Conservation (phyloP, 2,329 filamentous ascomycete genomes). For the Fusarium verticillioides region DNA sequence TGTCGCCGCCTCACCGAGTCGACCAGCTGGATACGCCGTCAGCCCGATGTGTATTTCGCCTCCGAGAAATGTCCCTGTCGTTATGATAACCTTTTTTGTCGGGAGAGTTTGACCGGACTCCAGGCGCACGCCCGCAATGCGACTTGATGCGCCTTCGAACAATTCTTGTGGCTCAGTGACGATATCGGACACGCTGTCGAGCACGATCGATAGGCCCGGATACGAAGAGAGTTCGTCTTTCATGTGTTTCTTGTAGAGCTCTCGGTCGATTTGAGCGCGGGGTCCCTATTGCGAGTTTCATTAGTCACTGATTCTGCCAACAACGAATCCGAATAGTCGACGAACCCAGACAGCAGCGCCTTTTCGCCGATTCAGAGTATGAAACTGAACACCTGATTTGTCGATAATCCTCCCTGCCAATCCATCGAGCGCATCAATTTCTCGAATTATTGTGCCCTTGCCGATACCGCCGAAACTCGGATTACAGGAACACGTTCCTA, state of each 20-base stretch:
- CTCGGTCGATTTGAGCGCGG: constrained; percentile 92
- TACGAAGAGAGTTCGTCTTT: constrained; percentile 83
- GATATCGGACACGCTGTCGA: constrained; percentile 93
- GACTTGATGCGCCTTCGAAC: constrained; percentile 65
- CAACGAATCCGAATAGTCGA: neutral
- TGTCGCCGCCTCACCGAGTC: constrained; percentile 94
- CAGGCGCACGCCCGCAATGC: constrained; percentile 84
- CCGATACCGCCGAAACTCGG: constrained; percentile 98
- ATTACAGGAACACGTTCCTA: constrained; percentile 96
- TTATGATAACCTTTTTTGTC: constrained; percentile 87
- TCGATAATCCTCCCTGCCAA: constrained; percentile 90
- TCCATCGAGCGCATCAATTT: constrained; percentile 94
- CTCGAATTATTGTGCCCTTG: constrained; percentile 94
- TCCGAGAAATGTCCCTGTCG: constrained; percentile 93
- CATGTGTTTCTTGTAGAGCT: constrained; percentile 92
- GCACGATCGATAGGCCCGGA: constrained; percentile 80
- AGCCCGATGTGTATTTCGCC: constrained; percentile 97
- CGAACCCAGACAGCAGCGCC: constrained; percentile 90
- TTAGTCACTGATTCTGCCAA: neutral
- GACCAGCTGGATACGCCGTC: constrained; percentile 83
- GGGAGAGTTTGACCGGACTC: constrained; percentile 88
- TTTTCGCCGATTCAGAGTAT: constrained; percentile 86
- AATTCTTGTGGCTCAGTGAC: constrained; percentile 64
- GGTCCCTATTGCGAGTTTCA: constrained; percentile 68
- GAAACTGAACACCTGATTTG: constrained; percentile 94